Base-by-base conservation (phyloP, 139 green algal species). In the Chlorella sorokiniana region DNA sequence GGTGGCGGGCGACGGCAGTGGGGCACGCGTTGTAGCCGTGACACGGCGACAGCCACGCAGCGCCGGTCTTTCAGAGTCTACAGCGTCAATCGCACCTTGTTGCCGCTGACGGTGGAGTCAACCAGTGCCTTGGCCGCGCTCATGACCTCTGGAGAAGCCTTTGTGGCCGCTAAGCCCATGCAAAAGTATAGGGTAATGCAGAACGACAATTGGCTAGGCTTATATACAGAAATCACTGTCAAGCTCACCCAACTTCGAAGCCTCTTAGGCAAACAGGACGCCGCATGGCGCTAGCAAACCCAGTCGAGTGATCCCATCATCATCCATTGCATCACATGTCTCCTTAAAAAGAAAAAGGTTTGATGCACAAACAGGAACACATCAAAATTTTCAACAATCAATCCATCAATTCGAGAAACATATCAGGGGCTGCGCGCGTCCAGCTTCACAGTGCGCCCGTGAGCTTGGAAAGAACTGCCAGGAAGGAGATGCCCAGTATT, bases 401-500 rank as follows among this genome's bases (percentile, higher is more conserved):
- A 76, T 62, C 29, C 1, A 41, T 41, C 29, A 33, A 27, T 38
- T 42, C 22, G 37, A 74, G 22, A 54, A n/a, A n/a, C n/a, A n/a
- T n/a, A n/a, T n/a, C n/a, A n/a, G n/a, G n/a, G n/a, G n/a, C n/a
- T 29, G 29, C 35, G 29, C 42, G 42, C 41, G 31, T 48, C 41
- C 40, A 5, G 6, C 5, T 45, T 81, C 62, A 78, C 31, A 84
- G 35, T 25, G 56, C 69, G 27, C 78, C 78, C 1, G 67, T 76
- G 18, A 83, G 78, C 42, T 77, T 69, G 37, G 45, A 69, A 6
- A 80, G 48, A 22, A 88, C 56, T 11, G 84, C 84, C 61, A 88
- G 72, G 11, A 38, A 18, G 16, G 69, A 72, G 54, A 88, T 73
- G 62, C 35, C 41, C 29, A 85, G 40, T 0, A 77, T 81, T 31